Evolutionary conservation across 176 grass and related monocot species (phyloP), one percentile per base, ranked within the genome.

Genomic region (Rhynchospora tenuis): DNA sequence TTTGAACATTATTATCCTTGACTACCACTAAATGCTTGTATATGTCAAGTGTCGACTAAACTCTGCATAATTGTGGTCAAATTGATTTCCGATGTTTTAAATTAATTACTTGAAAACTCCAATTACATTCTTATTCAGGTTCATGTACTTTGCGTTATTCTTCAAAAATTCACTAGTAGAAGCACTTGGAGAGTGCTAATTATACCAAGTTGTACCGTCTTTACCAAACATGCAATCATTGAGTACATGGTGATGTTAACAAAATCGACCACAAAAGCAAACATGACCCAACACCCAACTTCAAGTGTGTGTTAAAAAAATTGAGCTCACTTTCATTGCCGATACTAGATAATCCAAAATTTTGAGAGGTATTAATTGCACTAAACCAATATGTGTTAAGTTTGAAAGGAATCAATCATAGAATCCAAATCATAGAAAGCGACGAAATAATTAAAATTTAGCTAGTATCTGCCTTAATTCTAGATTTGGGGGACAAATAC

Each of bases 401-500:
- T 82, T 82, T 82, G 80, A 82, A 82, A 31, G 80, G 80, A 81
- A 81, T 81, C 57, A 26, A 47, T 8, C 20, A 64, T 2, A 27
- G 80, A 82, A 82, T 64, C 59, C 43, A 52, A 66, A 82, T 66
- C 23, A 82, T 28, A 82, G 61, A 82, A 67, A 82, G 60, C 31
- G 80, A 64, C 43, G 14, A 82, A 47, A 63, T 63, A 1, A 81
- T 81, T 54, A 63, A 9, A 61, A 81, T 63, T 80, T 59, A 59
- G 31, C 27, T 44, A 38, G 1, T 42, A 20, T 80, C 52, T 43
- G 10, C 13, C 19, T 33, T 13, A 60, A 44, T 44, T 81, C 12
- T 60, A 27, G 47, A 55, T 55, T 76, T 76, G 48, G 14, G 73
- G 26, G 26, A 77, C 27, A 16, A 29, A 19, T 56, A 55, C 50